phyloP scores from a whole-genome alignment of 371 early-diverging fungal genomes.

The Apophysomyces variabilis region DNA sequence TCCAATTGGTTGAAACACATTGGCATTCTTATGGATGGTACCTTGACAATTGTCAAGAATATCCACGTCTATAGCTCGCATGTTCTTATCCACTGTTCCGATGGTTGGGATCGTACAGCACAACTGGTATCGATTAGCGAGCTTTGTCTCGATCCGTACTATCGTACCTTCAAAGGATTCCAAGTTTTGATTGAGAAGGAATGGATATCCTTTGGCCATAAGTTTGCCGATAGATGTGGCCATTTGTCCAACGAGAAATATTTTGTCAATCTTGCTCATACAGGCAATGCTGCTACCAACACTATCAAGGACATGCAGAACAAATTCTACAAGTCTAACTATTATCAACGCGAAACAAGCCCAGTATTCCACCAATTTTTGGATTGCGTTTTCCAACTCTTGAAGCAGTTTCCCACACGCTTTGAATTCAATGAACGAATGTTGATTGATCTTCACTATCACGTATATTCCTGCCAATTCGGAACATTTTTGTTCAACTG shows the following conservation, averaged over 20 bases:
- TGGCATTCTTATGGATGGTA: conserved; percentile 79
- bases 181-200: conserved; percentile 93
- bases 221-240: conserved; percentile 92
- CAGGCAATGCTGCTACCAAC: conserved; percentile 61
- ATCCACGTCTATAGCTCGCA: conserved; percentile 79
- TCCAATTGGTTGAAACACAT: conserved; percentile 93
- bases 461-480: conserved; percentile 90
- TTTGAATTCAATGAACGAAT: conserved; percentile 93
- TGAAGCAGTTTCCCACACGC: conserved; percentile 82
- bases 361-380: conserved; percentile 97
- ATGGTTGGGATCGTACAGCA: conserved; percentile 99
- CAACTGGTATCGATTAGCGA: conserved; percentile 90
- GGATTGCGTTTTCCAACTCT: conserved; percentile 92
- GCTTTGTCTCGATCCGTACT: conserved; percentile 93
- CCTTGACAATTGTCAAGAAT: conserved; percentile 79
- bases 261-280: conserved; percentile 60
- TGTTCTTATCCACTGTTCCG: conserved; percentile 97
- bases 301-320: conserved; percentile 77
- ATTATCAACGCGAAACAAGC: conserved; percentile 78
- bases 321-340: conserved; percentile 65
- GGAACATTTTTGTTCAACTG: conserved; percentile 93
- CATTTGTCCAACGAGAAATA: conserved; percentile 80
- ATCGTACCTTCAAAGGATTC: conserved; percentile 92
- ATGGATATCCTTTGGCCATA: conserved; percentile 96
- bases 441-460: conserved; percentile 80